phyloP scores from a whole-genome alignment of 306 rosid genomes.

The Citrullus colocynthis region DNA sequence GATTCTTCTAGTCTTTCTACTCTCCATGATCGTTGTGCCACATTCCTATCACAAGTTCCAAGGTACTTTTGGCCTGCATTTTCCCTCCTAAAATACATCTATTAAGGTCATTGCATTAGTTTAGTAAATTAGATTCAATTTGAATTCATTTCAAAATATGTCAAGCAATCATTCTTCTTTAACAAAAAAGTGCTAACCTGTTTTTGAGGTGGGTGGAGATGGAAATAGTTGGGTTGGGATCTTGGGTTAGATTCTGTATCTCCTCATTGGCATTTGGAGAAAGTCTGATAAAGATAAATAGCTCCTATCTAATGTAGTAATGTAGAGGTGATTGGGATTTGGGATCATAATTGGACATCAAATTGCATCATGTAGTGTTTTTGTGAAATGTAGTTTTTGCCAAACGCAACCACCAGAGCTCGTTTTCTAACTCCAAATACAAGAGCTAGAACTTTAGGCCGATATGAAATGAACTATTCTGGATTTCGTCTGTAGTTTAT shows the following conservation, averaged over 20 bases:
- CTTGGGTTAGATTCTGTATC: background rate
- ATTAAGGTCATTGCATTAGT: background rate
- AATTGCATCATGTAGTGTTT: background rate
- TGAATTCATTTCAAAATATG: background rate
- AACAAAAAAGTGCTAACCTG: background rate
- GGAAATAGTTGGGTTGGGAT: background rate
- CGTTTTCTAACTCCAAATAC: background rate
- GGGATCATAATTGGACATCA: background rate
- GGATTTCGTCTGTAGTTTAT: background rate
- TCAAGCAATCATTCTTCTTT: background rate
- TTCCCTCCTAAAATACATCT: background rate
- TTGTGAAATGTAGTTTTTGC: background rate
- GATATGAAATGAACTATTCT: background rate
- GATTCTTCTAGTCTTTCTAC: conserved; percentile 45
- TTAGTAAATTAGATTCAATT: background rate
- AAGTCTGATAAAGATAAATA: background rate
- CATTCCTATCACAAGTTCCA: conserved; percentile 53
- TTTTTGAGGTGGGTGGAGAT: background rate
- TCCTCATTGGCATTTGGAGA: background rate
- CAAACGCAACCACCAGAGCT: background rate
- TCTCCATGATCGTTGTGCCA: conserved; percentile 47
- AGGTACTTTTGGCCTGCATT: conserved; percentile 27
- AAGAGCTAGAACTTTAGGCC: background rate
- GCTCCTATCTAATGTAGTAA: background rate
- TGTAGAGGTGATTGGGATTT: background rate